Conservation (phyloP, 1,284 basidiomycete genomes). For the Ganoderma meredithae region DNA sequence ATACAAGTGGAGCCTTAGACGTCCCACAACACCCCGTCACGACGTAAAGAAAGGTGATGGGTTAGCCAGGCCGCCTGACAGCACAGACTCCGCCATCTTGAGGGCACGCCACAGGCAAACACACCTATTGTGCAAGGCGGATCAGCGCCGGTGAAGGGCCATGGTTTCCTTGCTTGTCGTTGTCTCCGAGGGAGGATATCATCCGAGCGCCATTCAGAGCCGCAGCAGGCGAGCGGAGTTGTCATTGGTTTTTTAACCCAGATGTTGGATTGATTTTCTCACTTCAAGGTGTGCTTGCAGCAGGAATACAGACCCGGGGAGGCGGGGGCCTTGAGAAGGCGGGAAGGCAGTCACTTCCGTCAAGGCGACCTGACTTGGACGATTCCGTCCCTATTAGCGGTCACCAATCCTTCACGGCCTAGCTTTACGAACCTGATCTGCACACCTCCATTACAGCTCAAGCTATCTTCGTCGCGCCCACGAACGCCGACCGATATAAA, state of each 20-base stretch:
- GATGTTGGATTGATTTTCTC: not conserved
- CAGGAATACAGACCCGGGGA: not conserved
- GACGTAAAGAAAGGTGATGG: not conserved
- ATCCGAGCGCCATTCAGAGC: constrained; percentile 1
- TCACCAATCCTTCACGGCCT: not conserved
- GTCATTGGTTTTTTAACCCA: constrained; percentile 8
- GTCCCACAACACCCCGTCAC: not conserved
- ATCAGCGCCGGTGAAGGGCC: constrained; percentile 2
- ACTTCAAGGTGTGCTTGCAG: no score
- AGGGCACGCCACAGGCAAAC: constrained; percentile 5
- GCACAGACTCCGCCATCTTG: constrained; percentile 12
- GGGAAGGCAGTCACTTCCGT: not conserved
- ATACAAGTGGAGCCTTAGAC: not conserved
- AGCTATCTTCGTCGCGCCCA: no score
- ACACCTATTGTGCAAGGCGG: constrained; percentile 27
- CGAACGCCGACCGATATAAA: not conserved
- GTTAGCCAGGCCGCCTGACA: not conserved
- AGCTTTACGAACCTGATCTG: not conserved
- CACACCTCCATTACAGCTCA: not conserved
- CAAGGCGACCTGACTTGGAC: constrained; percentile 11
- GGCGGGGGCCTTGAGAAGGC: not conserved
- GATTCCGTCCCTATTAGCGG: constrained; percentile 16
- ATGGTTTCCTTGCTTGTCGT: constrained; percentile 5
- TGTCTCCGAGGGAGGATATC: not conserved
- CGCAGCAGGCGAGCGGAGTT: constrained; percentile 11